Percentiles rank a stretch among this genome's conserved stretches.
phyloP scores from a whole-genome alignment of 371 early-diverging fungal species.

The Rhizomucor miehei region DNA sequence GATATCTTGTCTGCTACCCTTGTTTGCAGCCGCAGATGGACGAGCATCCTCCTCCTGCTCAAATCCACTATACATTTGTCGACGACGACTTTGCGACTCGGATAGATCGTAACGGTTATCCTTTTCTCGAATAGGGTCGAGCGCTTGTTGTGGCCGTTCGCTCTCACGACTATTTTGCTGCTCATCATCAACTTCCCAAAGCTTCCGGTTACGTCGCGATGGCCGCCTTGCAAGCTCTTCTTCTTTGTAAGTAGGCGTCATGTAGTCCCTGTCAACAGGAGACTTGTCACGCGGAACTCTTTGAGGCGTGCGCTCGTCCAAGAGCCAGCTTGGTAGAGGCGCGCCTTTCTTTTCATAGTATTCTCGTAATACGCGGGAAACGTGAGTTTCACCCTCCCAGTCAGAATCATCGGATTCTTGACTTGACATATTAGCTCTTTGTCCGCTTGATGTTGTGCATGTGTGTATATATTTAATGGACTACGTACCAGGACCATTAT shows the following conservation, averaged over 20 bases:
- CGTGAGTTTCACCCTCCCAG: constrained; percentile 56
- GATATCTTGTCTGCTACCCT: no score
- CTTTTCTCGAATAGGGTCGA: no score
- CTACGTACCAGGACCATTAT: constrained; percentile 15
- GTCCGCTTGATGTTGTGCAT: no score
- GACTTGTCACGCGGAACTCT: not conserved
- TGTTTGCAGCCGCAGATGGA: no score
- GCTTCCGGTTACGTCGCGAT: constrained; percentile 22
- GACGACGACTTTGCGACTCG: no score
- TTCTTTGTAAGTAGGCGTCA: no score
- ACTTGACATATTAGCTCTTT: constrained; percentile 3
- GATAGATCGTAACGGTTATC: no score
- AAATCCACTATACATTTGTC: no score
- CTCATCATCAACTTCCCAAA: constrained; percentile 28
- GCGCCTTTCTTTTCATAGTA: constrained; percentile 43
- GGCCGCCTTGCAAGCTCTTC: constrained; percentile 7
- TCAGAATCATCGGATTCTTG: constrained; percentile 55
- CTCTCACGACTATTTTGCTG: no score
- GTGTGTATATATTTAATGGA: no score
- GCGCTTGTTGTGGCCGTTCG: no score
- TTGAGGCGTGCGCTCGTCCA: constrained; percentile 20
- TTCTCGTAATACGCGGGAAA: constrained; percentile 52
- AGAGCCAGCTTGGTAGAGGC: constrained; percentile 25
- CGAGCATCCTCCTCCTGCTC: no score
- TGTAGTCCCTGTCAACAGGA: not conserved